These are phyloP conservation scores for Pleodorina starrii DNA, from an alignment of 139 green algal genomes.

Conservation along the genomic window DNA sequence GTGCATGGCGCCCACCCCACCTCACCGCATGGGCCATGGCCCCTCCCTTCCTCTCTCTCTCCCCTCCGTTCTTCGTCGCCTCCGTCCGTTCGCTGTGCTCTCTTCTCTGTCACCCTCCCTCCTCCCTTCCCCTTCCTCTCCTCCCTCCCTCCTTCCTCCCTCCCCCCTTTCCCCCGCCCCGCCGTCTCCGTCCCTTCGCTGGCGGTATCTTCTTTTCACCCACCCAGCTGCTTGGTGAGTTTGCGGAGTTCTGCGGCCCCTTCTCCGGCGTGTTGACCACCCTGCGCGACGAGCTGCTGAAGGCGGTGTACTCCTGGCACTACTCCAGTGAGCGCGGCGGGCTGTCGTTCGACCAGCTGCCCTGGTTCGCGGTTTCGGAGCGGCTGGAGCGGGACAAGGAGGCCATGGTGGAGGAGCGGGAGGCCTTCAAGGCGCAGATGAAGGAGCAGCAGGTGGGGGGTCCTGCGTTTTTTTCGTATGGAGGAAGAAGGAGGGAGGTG, in stretches of 20 bases:
- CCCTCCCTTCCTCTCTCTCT: too few species aligned
- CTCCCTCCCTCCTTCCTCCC: too few species aligned
- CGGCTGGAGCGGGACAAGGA: slow-evolving; percentile 68
- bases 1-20: too few species aligned
- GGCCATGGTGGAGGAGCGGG: slow-evolving; percentile 57
- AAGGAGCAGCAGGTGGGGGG: slow-evolving; percentile 59
- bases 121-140: too few species aligned
- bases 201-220: not conserved
- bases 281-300: slow-evolving; percentile 67
- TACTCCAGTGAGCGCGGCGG: slow-evolving; percentile 54
- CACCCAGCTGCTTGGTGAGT: slow-evolving; percentile 69
- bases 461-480: too few species aligned
- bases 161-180: too few species aligned
- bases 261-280: slow-evolving; percentile 56
- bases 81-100: too few species aligned
- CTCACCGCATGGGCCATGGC: too few species aligned
- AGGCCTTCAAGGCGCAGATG: slow-evolving; percentile 53
- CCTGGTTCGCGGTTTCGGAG: slow-evolving; percentile 66
- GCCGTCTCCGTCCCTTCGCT: too few species aligned
- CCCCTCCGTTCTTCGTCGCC: too few species aligned
- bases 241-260: slow-evolving; percentile 70
- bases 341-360: slow-evolving; percentile 70
- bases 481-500: too few species aligned
- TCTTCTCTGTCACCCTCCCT: too few species aligned
- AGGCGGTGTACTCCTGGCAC: slow-evolving; percentile 22